Conservation (phyloP, 768 basidiomycete genomes). For the Psilocybe cyanescens region DNA sequence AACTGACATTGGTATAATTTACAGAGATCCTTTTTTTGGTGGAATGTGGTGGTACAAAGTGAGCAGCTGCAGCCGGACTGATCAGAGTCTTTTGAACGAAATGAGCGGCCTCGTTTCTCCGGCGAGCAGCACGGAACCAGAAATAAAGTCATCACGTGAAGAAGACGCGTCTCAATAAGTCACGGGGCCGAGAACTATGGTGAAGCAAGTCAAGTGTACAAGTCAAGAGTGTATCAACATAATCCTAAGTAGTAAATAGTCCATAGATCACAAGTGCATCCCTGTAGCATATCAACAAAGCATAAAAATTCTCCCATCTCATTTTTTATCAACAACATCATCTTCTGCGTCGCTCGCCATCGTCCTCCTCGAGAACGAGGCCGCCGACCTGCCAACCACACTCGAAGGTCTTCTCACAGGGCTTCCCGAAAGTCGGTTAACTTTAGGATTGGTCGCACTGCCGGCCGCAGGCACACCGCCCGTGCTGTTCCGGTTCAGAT, state of each 20-base stretch:
- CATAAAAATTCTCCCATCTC: not conserved
- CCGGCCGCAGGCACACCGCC: conserved; percentile 35
- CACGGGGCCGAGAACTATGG: not conserved
- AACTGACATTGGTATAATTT: conserved; percentile 18
- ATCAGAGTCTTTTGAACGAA: not conserved
- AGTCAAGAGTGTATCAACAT: conserved; percentile 7
- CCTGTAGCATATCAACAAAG: not conserved
- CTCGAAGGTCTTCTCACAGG: conserved; percentile 49
- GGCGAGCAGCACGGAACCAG: conserved; percentile 10
- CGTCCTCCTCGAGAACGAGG: conserved; percentile 69
- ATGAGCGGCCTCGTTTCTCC: conserved; percentile 20
- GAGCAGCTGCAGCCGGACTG: not conserved
- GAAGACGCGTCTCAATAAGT: not conserved
- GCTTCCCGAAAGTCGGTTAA: conserved; percentile 54
- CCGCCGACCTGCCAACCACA: conserved; percentile 48
- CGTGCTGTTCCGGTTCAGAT: conserved; percentile 53
- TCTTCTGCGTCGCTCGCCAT: conserved; percentile 88
- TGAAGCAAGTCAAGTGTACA: not conserved
- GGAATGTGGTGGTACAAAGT: conserved; percentile 8
- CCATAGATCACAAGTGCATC: conserved; percentile 11
- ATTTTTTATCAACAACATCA: conserved; percentile 54
- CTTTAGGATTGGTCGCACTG: conserved; percentile 42
- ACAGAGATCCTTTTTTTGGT: not conserved
- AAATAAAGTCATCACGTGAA: conserved; percentile 17
- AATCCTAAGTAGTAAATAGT: conserved; percentile 7